phyloP scores from a whole-genome alignment of 176 grass and related monocot species.

The Dendrocalamus sinicus region DNA sequence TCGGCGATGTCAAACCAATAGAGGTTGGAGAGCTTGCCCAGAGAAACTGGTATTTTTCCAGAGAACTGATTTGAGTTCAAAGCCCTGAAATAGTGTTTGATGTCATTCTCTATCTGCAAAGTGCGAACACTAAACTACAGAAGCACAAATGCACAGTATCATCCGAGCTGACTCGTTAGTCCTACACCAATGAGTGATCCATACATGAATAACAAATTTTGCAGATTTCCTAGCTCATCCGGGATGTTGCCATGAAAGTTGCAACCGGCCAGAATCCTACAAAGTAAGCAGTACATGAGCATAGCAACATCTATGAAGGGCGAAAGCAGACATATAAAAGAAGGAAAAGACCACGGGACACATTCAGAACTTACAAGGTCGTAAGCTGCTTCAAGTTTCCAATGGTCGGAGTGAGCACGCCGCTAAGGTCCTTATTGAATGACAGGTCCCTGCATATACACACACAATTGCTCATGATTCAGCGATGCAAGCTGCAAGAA shows the following conservation, averaged over 20 bases:
- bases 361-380: slow-evolving; percentile 61
- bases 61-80: slow-evolving; percentile 83
- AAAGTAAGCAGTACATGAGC: slow-evolving; percentile 23
- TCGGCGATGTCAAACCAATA: slow-evolving; percentile 89
- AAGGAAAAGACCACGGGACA: slow-evolving; percentile 7
- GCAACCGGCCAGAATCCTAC: slow-evolving; percentile 83
- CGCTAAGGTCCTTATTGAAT: slow-evolving; percentile 65
- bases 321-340: background rate
- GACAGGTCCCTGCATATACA: slow-evolving; percentile 73
- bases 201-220: slow-evolving; percentile 79
- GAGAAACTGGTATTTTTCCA: slow-evolving; percentile 75
- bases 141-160: background rate
- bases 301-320: background rate
- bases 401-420: slow-evolving; percentile 62
- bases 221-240: slow-evolving; percentile 65
- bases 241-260: slow-evolving; percentile 79
- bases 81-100: slow-evolving; percentile 58
- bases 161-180: background rate
- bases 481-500: slow-evolving; percentile 24
- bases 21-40: slow-evolving; percentile 86
- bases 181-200: background rate
- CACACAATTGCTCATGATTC: slow-evolving; percentile 3
- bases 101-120: slow-evolving; percentile 7
- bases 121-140: background rate
- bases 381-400: slow-evolving; percentile 81